phyloP scores from a whole-genome alignment of 495 filamentous ascomycete species.

The Penicillium chermesinum region DNA sequence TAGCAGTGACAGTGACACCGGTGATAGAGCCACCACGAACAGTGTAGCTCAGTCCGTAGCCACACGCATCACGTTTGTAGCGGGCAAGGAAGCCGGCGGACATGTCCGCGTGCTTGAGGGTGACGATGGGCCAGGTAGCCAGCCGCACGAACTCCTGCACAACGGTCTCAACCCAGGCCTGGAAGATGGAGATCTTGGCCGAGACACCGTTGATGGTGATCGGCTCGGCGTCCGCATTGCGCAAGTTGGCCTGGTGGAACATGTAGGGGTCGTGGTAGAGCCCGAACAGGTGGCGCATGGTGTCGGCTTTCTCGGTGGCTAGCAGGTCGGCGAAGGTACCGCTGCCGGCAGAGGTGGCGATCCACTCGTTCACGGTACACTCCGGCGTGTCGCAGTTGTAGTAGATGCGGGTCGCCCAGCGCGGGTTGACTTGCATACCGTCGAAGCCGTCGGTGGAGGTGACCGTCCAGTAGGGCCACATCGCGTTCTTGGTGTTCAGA shows the following conservation, averaged over 20 bases:
- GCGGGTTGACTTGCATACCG: slow-evolving; percentile 55
- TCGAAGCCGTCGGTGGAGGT: slow-evolving; percentile 47
- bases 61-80: slow-evolving; percentile 50
- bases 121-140: slow-evolving; percentile 53
- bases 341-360: slow-evolving; percentile 49
- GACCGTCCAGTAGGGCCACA: slow-evolving; percentile 54
- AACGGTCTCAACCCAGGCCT: slow-evolving; percentile 57
- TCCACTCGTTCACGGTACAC: slow-evolving; percentile 57
- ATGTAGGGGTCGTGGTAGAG: slow-evolving; percentile 49
- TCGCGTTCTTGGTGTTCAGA: slow-evolving; percentile 42
- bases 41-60: slow-evolving; percentile 44
- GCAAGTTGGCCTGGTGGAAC: slow-evolving; percentile 56
- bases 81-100: slow-evolving; percentile 46
- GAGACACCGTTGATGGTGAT: slow-evolving; percentile 50
- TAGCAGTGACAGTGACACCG: slow-evolving; percentile 47
- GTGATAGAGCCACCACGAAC: slow-evolving; percentile 42
- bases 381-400: slow-evolving; percentile 56
- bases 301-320: slow-evolving; percentile 43
- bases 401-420: slow-evolving; percentile 60
- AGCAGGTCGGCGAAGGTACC: slow-evolving; percentile 49
- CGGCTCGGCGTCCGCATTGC: slow-evolving; percentile 39
- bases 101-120: slow-evolving; percentile 29
- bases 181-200: slow-evolving; percentile 48
- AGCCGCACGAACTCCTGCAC: slow-evolving; percentile 54
- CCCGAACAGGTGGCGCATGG: slow-evolving; percentile 50